Evolutionary conservation across 805 yeast species (phyloP), one percentile per base, ranked within the genome.

Genomic region (Ogataea parapolymorpha): DNA sequence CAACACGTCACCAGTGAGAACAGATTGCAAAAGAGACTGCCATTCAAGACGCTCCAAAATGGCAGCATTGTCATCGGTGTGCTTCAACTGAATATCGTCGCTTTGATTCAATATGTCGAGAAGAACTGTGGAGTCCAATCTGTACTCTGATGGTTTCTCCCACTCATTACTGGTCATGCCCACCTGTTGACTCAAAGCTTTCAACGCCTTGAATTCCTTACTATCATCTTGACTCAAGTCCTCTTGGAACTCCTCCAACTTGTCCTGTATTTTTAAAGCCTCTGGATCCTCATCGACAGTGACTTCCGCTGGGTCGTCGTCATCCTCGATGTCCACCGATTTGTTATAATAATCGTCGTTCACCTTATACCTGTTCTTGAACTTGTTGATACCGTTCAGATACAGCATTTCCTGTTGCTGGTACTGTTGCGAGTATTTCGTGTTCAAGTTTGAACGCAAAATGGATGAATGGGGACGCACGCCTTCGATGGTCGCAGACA

Each of bases 1-100:
- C 15, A 93, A 89, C 39, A 93, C 95, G 62, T 93, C 98, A 51
- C 99, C 98, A 3, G 95, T 91, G 26, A 93, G 74, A 3, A 93
- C 98, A 3, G 89, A 75, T 9, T 85, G 75, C 35, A 93, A 71
- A 95, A 93, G 88, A 0, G 91, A 77, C 63, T 93, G 98, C 99
- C 99, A 93, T 63, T 89, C 96, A 10, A 90, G 68, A 35, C 98
- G 72, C 57, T 89, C 97, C 9, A 80, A 54, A 6, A 82, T 79
- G 11, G 39, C 48, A 2, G 50, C 54, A 32, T 58, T 61, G 16
- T 57, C 61, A 11, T 49, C 51, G 1, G 58, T 42, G 31, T 56
- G 45, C 24, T 57, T 53, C 13, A 62, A 37, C 32, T 61, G 65
- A 17, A 60, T 59, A 38, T 63, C 66, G 44, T 63, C 64, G 62